Evolutionary conservation across 257 asterid species (phyloP).

Genomic region (Echites panduratus): DNA sequence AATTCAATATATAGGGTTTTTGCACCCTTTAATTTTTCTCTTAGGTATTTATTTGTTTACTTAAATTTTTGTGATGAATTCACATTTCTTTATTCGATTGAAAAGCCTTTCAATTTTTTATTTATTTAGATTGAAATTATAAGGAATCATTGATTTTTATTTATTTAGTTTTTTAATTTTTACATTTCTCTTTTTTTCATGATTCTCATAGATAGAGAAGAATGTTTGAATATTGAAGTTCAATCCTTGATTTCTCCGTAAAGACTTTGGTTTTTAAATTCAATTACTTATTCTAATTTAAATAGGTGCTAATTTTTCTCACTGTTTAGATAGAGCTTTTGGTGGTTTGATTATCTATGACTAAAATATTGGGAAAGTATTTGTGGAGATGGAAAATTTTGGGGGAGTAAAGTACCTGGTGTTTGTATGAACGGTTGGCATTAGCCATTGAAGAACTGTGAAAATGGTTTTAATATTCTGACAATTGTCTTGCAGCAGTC

Average conservation of each 20-base stretch:
- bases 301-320: too few species aligned
- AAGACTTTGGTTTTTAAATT: neutral
- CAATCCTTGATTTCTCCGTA: neutral
- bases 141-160: neutral
- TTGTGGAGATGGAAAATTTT: too few species aligned
- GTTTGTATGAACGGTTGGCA: too few species aligned
- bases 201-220: neutral
- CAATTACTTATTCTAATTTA: too few species aligned
- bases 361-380: too few species aligned
- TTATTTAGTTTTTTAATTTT: neutral
- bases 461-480: neutral
- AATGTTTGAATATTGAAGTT: neutral
- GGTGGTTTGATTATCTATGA: too few species aligned
- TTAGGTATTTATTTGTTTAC: slow-evolving; percentile 29
- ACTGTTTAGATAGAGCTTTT: too few species aligned
- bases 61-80: neutral
- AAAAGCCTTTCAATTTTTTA: neutral
- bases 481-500: neutral
- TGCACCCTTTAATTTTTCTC: slow-evolving; percentile 46
- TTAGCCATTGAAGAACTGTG: neutral
- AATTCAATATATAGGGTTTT: too few species aligned
- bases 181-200: too few species aligned
- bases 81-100: neutral
- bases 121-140: neutral
- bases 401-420: too few species aligned